Evolutionary conservation across 1,139 yeast genomes (phyloP).

Genomic region (Blastobotrys buckinghamii): DNA sequence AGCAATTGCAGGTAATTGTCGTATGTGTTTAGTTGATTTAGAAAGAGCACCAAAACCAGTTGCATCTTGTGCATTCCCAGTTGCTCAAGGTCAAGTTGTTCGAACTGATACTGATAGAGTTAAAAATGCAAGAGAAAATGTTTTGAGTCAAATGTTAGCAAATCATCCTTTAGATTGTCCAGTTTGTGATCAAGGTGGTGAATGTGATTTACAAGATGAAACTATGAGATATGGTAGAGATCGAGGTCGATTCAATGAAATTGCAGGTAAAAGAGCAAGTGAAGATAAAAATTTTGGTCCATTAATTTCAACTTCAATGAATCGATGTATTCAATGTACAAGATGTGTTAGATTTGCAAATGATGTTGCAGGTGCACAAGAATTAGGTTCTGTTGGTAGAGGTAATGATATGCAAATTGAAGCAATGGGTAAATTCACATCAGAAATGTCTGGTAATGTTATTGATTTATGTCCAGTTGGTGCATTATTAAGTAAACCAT

Average conservation of each 20-base stretch:
- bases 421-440: constrained; percentile 36
- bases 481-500: constrained; percentile 84
- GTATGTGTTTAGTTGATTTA: constrained; percentile 90
- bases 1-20: constrained; percentile 91
- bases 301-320: constrained; percentile 84
- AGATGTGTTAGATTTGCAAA: constrained; percentile 87
- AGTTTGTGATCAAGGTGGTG: constrained; percentile 93
- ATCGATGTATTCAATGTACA: constrained; percentile 90
- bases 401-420: constrained; percentile 93
- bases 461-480: constrained; percentile 91
- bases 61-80: constrained; percentile 91
- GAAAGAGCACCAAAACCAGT: constrained; percentile 88
- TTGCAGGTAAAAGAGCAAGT: constrained; percentile 81
- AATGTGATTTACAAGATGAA: constrained; percentile 89
- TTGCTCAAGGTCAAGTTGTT: constrained; percentile 82
- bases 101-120: constrained; percentile 76
- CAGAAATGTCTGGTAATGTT: constrained; percentile 84
- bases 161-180: constrained; percentile 94
- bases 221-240: constrained; percentile 79
- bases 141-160: constrained; percentile 80
- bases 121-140: constrained; percentile 83
- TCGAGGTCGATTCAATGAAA: constrained; percentile 78
- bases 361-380: constrained; percentile 92
- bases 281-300: constrained; percentile 92
- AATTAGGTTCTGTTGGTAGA: constrained; percentile 82